A percentile compares a stretch with the other conserved stretches of the same genome.
Evolutionary conservation across 2,329 filamentous ascomycete genomes (phyloP).

Genomic region (Chaetothyriales sp.): DNA sequence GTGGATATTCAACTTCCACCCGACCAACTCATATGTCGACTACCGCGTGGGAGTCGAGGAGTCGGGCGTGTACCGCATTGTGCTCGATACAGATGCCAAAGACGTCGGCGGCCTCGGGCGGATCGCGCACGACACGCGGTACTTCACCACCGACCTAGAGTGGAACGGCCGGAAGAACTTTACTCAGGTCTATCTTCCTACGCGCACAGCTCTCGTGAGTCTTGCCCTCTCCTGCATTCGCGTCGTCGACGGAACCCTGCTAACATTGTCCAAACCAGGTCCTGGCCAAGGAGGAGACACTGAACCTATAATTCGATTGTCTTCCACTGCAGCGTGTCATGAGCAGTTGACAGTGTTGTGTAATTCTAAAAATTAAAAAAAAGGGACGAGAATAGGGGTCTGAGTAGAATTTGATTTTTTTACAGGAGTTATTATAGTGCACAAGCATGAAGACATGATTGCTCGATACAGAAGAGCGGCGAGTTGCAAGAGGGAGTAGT

Average conservation of each 20-base stretch:
- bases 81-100: constrained; percentile 65
- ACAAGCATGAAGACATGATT: neutral
- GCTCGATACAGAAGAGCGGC: too few species aligned
- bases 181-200: constrained; percentile 79
- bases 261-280: neutral
- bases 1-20: constrained; percentile 95
- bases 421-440: neutral
- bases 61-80: constrained; percentile 70
- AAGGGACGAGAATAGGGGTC: neutral
- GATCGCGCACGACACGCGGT: constrained; percentile 64
- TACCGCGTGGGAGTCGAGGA: constrained; percentile 81
- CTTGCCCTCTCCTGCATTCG: neutral
- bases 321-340: neutral
- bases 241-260: neutral
- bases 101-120: constrained; percentile 67
- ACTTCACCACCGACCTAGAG: constrained; percentile 77
- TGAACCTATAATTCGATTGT: neutral
- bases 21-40: constrained; percentile 69
- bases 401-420: neutral
- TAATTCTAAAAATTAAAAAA: neutral
- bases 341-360: too few species aligned
- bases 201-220: constrained; percentile 60
- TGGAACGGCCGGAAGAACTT: constrained; percentile 90
- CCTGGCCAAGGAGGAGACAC: neutral
- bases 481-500: neutral